These are phyloP conservation scores for Dendrobium officinale DNA, from an alignment of 106 monocot species.

Conservation along the genomic window DNA sequence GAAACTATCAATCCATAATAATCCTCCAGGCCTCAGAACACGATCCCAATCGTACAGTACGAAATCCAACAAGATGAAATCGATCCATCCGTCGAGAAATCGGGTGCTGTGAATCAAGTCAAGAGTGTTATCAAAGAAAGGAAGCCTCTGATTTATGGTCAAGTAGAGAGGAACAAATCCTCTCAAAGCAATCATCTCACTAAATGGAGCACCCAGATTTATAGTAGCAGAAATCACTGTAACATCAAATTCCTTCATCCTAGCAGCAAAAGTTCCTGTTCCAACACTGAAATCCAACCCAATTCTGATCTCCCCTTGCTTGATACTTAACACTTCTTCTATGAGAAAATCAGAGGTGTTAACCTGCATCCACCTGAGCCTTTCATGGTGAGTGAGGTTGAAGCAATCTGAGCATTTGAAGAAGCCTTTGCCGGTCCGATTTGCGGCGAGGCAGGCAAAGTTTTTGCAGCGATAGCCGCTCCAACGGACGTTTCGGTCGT, in stretches of 20 bases:
- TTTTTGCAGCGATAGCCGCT: slow-evolving; percentile 60
- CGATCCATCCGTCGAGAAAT: slow-evolving; percentile 82
- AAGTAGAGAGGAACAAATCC: slow-evolving; percentile 62
- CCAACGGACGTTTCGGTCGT: slow-evolving; percentile 66
- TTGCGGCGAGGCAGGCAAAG: slow-evolving; percentile 57
- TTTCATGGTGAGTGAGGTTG: slow-evolving; percentile 54
- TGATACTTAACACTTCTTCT: slow-evolving; percentile 36
- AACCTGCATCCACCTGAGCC: slow-evolving; percentile 40
- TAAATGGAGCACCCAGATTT: slow-evolving; percentile 66
- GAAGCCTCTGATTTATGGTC: slow-evolving; percentile 65
- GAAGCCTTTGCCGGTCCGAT: slow-evolving; percentile 48
- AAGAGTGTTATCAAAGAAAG: slow-evolving; percentile 79
- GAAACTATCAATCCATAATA: slow-evolving; percentile 76
- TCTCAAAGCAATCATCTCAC: slow-evolving; percentile 62
- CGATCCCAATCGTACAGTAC: slow-evolving; percentile 76
- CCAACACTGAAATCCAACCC: slow-evolving; percentile 70
- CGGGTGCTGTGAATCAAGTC: slow-evolving; percentile 62
- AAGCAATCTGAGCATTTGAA: slow-evolving; percentile 66
- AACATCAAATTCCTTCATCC: slow-evolving; percentile 53
- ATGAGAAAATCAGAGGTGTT: slow-evolving; percentile 39
- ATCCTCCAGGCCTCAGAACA: slow-evolving; percentile 61
- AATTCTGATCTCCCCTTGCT: slow-evolving; percentile 49
- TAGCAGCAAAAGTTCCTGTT: slow-evolving; percentile 62
- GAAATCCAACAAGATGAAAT: slow-evolving; percentile 53
- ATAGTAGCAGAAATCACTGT: slow-evolving; percentile 41